Evolutionary conservation across 2,329 filamentous ascomycete genomes (phyloP).

Genomic region (Trichoderma sp.): DNA sequence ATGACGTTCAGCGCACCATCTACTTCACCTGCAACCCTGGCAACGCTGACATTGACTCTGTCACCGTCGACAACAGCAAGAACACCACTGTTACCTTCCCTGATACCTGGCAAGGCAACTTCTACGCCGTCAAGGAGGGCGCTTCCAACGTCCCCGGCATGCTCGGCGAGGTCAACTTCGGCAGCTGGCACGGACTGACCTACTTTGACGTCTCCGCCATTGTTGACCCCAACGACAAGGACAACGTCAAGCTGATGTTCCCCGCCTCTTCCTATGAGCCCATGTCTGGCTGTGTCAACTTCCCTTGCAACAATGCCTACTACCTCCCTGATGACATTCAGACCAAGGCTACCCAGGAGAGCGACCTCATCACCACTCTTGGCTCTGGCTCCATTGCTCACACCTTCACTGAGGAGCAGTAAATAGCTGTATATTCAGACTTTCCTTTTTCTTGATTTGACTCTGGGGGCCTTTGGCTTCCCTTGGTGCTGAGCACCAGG

Average conservation of each 20-base stretch:
- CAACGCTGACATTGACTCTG: slow-evolving; percentile 36
- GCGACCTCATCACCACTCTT: slow-evolving; percentile 54
- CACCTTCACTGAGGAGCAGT: slow-evolving; percentile 25
- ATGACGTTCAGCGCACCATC: slow-evolving; percentile 51
- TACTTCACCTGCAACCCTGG: slow-evolving; percentile 51
- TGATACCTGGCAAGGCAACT: slow-evolving; percentile 51
- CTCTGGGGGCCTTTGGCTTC: neutral
- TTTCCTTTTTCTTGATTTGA: neutral
- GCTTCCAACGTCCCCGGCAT: slow-evolving; percentile 47
- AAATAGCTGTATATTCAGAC: neutral
- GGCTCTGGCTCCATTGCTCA: slow-evolving; percentile 38
- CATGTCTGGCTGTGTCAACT: slow-evolving; percentile 53
- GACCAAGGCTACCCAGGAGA: slow-evolving; percentile 53
- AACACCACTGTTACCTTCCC: slow-evolving; percentile 47
- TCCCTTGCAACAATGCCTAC: slow-evolving; percentile 58
- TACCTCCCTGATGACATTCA: slow-evolving; percentile 55
- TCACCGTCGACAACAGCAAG: slow-evolving; percentile 43
- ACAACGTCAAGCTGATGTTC: slow-evolving; percentile 58
- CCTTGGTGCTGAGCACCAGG: slow-evolving; percentile 31
- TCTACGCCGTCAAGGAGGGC: slow-evolving; percentile 51
- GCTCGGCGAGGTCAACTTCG: slow-evolving; percentile 54
- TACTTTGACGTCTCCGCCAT: slow-evolving; percentile 64
- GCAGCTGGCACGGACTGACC: slow-evolving; percentile 49
- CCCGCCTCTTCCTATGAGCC: slow-evolving; percentile 41
- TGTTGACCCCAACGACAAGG: slow-evolving; percentile 50